Conservation (phyloP, 179 eudicot genomes). For the Actinidia arguta region DNA sequence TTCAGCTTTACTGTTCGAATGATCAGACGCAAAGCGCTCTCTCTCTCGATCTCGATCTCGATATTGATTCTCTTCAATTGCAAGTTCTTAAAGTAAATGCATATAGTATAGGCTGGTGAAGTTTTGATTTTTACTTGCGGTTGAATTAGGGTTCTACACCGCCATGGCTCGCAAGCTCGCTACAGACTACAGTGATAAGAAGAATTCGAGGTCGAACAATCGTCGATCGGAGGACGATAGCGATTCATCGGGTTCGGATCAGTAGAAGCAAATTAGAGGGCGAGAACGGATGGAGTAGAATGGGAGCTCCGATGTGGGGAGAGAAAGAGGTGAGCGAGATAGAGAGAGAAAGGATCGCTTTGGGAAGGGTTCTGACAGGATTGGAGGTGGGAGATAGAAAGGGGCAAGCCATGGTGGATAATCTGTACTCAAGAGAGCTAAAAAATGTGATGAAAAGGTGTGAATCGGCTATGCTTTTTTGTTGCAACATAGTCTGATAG, state of each 20-base stretch:
- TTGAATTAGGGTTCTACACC: constrained; percentile 15
- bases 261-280: not conserved
- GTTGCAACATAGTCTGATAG: not conserved
- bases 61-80: too few relatives aligned
- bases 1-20: too few relatives aligned
- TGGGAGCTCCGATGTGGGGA: not conserved
- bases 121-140: too few relatives aligned
- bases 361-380: not conserved
- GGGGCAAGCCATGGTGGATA: not conserved
- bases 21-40: too few relatives aligned
- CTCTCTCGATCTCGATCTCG: too few relatives aligned
- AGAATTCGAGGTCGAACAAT: constrained; percentile 1
- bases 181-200: not conserved
- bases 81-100: too few relatives aligned
- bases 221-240: not conserved
- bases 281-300: not conserved
- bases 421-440: constrained; percentile 60
- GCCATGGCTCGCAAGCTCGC: constrained; percentile 15
- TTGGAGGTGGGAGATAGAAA: not conserved
- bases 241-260: not conserved
- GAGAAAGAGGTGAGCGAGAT: not conserved
- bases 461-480: not conserved
- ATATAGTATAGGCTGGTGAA: too few relatives aligned
- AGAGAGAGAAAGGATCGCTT: not conserved
- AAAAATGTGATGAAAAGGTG: constrained; percentile 91